Conservation (phyloP, 140 eudicot species). For the Bidens hawaiensis region DNA sequence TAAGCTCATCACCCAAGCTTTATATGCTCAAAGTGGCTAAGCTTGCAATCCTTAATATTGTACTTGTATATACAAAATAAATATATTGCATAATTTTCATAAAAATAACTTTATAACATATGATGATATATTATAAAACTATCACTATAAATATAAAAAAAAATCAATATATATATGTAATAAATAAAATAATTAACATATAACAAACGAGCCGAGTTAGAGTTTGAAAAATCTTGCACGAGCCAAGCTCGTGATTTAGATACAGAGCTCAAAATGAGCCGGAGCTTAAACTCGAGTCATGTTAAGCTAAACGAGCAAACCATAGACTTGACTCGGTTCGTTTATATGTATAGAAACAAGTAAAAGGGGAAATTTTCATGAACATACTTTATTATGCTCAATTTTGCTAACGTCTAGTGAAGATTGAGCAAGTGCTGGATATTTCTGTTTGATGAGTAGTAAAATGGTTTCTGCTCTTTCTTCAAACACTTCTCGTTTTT, state of each 20-base stretch:
- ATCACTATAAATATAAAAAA: no score
- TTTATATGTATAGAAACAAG: background rate
- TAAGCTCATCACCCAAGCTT: no score
- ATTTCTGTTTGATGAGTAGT: conserved; percentile 49
- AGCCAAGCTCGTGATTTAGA: background rate
- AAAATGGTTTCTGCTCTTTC: conserved; percentile 54
- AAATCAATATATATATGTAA: no score
- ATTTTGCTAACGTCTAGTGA: conserved; percentile 60
- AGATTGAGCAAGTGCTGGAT: conserved; percentile 52
- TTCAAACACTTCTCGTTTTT: conserved; percentile 55
- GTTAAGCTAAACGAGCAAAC: background rate
- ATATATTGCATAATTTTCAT: no score
- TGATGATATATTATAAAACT: no score
- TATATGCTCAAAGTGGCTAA: no score
- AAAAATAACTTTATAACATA: no score
- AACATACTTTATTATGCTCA: conserved; percentile 39
- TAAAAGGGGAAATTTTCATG: background rate
- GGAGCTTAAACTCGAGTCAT: background rate
- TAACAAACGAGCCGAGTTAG: background rate
- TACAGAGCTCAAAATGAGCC: background rate
- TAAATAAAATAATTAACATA: no score
- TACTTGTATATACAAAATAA: no score
- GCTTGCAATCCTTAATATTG: no score
- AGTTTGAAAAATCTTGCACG: background rate
- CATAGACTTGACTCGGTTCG: background rate